Evolutionary conservation across 257 asterid species (phyloP).

Genomic region (Dorcoceras hygrometricum): DNA sequence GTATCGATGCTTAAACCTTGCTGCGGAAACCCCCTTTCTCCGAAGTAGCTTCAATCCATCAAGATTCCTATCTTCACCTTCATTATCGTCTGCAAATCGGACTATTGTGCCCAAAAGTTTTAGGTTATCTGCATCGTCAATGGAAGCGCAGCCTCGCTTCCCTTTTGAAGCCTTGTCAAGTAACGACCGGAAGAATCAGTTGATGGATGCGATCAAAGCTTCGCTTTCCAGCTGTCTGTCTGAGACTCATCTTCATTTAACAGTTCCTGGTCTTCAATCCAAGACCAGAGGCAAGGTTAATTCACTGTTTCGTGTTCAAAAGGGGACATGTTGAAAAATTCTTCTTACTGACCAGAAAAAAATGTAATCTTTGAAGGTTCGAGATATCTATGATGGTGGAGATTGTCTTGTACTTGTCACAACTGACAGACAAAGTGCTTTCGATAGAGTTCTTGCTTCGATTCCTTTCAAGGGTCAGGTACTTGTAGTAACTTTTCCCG

Average conservation of each 20-base stretch:
- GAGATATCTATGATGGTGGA: slow-evolving; percentile 89
- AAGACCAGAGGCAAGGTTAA: slow-evolving; percentile 87
- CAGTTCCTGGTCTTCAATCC: slow-evolving; percentile 66
- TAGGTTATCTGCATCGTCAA: slow-evolving; percentile 38
- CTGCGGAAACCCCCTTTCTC: not conserved
- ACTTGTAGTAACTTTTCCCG: not conserved
- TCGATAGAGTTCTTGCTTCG: slow-evolving; percentile 90
- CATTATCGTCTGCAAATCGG: not conserved
- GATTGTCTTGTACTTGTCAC: slow-evolving; percentile 83
- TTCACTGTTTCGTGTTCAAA: not conserved
- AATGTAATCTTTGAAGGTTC: slow-evolving; percentile 53
- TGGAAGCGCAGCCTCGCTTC: slow-evolving; percentile 29
- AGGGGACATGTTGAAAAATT: not conserved
- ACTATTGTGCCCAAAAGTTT: not conserved
- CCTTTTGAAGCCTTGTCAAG: slow-evolving; percentile 34
- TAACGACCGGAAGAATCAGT: slow-evolving; percentile 47
- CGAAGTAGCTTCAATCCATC: not conserved
- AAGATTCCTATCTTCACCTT: not conserved
- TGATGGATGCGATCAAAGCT: slow-evolving; percentile 48
- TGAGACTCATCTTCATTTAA: slow-evolving; percentile 70
- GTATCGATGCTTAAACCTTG: not conserved
- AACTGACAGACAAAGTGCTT: slow-evolving; percentile 94
- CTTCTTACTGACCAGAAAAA: slow-evolving; percentile 1
- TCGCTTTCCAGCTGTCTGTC: slow-evolving; percentile 67
- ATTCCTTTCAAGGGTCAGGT: slow-evolving; percentile 98